Base-by-base conservation (phyloP, 2,329 filamentous ascomycete genomes). In the Xylariales sp. region DNA sequence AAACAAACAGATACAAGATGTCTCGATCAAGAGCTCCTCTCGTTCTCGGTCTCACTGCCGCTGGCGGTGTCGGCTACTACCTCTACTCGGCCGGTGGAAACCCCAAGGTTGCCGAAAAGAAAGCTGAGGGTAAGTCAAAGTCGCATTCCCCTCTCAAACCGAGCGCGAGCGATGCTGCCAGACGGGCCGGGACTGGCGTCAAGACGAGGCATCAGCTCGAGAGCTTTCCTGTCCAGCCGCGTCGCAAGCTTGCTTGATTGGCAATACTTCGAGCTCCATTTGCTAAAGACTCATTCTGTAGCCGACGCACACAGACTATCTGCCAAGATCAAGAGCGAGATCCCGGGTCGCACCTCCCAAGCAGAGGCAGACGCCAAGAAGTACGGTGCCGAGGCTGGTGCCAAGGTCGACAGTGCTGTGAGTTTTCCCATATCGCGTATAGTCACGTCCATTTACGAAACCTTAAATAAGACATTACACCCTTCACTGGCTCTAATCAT, bases 81-180 rank as follows among this genome's bases (percentile, higher is more conserved):
- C 77, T 97, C 48, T 98, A 95, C 74, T 74, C 69, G 38, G 85
- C 90, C 12, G 91, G 91, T 47, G 90, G 91, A 44, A 78, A 81
- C 62, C 75, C 88, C 38, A 87, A 85, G 65, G 80, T 77, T 37
- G 91, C 90, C n/a, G 80, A 89, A 75, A 86, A 91, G 73, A 74
- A 93, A 64, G 76, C 86, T 52, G 86, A 95, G 71, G 78, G 91
- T 95, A 69, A 33, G 81, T 69, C 18, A 14, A 31, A 34, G 5
- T 32, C 11, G 36, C 18, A 14, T 29, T 15, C 41, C 21, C 32
- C 25, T 9, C 16, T 27, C 16, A 16, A n/a, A n/a, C n/a, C n/a
- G n/a, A n/a, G n/a, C n/a, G n/a, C n/a, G n/a, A n/a, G n/a, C n/a
- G n/a, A n/a, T 19, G 5, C 29, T 8, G 5, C 16, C 21, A 10